A percentile compares a stretch with the other conserved stretches of the same genome.
Conservation (phyloP, 176 grass and related monocot species). For the Tuctoria greenei region DNA sequence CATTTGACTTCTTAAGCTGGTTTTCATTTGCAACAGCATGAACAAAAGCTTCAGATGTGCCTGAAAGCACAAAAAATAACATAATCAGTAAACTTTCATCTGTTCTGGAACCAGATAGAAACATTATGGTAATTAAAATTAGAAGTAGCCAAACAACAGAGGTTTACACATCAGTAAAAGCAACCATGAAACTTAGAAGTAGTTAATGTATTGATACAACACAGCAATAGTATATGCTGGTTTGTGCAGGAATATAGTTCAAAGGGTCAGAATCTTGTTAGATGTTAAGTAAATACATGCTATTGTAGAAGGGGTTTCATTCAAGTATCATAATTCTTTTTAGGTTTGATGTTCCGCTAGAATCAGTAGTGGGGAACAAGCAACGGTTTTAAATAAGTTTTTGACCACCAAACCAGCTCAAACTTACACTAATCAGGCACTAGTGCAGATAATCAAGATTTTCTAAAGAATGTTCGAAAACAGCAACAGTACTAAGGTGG, state of each 20-base stretch:
- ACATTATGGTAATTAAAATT: slow-evolving; percentile 6
- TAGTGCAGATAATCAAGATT: background rate
- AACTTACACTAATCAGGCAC: background rate
- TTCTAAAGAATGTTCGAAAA: background rate
- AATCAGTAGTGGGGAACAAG: background rate
- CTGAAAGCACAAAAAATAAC: slow-evolving; percentile 43
- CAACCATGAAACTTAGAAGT: background rate
- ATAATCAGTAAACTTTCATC: background rate
- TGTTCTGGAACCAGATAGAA: background rate
- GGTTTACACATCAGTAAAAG: background rate
- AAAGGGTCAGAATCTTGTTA: slow-evolving; percentile 10
- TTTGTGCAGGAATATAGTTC: background rate
- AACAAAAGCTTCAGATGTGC: slow-evolving; percentile 92
- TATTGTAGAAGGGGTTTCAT: slow-evolving; percentile 5
- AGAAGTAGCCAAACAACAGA: background rate
- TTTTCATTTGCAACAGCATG: slow-evolving; percentile 90
- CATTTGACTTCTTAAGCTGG: slow-evolving; percentile 86
- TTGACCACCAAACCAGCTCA: background rate
- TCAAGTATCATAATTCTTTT: background rate
- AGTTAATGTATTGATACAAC: background rate
- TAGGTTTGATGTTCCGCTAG: background rate
- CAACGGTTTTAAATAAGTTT: background rate
- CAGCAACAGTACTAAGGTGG: background rate
- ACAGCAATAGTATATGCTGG: slow-evolving; percentile 11
- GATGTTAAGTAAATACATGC: background rate